Evolutionary conservation across 257 asterid species (phyloP).

Genomic region (Gentiana macrophylla): DNA sequence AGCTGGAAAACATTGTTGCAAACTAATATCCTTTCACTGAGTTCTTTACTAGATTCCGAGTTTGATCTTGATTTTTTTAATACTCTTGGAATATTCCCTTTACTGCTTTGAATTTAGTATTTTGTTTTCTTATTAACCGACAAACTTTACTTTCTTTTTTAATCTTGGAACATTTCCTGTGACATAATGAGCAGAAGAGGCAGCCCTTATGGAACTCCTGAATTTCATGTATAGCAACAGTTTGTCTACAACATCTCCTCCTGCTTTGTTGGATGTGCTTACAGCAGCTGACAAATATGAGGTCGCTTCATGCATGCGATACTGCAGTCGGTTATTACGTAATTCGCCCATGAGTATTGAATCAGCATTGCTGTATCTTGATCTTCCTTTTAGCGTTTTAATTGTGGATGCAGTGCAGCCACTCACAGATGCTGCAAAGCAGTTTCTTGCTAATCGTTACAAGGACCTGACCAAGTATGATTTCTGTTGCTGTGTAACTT

Average conservation of each 20-base stretch:
- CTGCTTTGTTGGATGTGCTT: constrained; percentile 67
- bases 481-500: not conserved
- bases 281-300: constrained; percentile 89
- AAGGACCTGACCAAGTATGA: constrained; percentile 74
- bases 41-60: not conserved
- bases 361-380: constrained; percentile 80
- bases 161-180: not conserved
- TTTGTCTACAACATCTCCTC: constrained; percentile 40
- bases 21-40: not conserved
- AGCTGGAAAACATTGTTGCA: constrained; percentile 9
- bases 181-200: constrained; percentile 61
- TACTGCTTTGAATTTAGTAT: not conserved
- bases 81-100: too few species aligned
- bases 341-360: constrained; percentile 71
- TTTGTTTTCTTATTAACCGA: not conserved
- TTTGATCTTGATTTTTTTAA: too few species aligned
- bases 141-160: not conserved
- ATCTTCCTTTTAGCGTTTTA: constrained; percentile 67
- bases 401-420: constrained; percentile 75
- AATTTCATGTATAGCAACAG: constrained; percentile 72
- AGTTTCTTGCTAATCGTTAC: constrained; percentile 57
- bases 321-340: constrained; percentile 56
- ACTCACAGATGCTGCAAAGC: constrained; percentile 62
- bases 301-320: constrained; percentile 87
- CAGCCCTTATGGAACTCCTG: constrained; percentile 76